Percentiles rank a stretch among this genome's conserved stretches.
Evolutionary conservation across 176 grass and related monocot species (phyloP).

Genomic region (Carex cristatella): DNA sequence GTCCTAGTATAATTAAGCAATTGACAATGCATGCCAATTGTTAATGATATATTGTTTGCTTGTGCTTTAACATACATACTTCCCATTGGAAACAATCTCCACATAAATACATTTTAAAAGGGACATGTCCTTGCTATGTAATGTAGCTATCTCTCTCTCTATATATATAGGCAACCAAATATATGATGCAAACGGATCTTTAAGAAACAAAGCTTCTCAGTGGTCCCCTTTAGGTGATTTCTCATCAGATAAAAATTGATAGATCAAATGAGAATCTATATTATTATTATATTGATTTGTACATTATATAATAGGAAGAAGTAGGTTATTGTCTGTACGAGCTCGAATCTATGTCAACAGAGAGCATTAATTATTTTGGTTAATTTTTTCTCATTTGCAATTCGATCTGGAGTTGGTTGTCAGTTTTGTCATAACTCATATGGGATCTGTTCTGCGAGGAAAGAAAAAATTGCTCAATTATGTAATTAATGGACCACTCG

Average conservation of each 20-base stretch:
- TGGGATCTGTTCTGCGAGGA: neutral
- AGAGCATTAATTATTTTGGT: conserved; percentile 3
- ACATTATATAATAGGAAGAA: conserved; percentile 8
- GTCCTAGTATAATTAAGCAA: neutral
- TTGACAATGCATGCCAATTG: neutral
- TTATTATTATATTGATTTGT: neutral
- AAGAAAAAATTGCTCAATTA: neutral
- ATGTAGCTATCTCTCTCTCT: too few relatives aligned
- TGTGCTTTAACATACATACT: conserved; percentile 3
- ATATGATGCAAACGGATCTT: neutral
- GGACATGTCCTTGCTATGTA: conserved; percentile 14
- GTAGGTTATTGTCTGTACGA: conserved; percentile 21
- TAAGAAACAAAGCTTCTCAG: neutral
- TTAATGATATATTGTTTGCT: conserved; percentile 14
- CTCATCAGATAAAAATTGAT: conserved; percentile 16
- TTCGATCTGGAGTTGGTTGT: neutral
- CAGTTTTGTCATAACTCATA: neutral
- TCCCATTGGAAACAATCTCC: neutral
- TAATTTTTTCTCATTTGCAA: neutral
- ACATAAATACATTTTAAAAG: neutral
- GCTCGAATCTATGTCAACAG: conserved; percentile 18
- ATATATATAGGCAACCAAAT: conserved; percentile 4
- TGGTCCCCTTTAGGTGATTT: conserved; percentile 5
- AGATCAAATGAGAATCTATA: conserved; percentile 18
- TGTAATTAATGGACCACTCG: neutral